Evolutionary conservation across 2,329 filamentous ascomycete species (phyloP).

Genomic region (Leptodontidium sp.): DNA sequence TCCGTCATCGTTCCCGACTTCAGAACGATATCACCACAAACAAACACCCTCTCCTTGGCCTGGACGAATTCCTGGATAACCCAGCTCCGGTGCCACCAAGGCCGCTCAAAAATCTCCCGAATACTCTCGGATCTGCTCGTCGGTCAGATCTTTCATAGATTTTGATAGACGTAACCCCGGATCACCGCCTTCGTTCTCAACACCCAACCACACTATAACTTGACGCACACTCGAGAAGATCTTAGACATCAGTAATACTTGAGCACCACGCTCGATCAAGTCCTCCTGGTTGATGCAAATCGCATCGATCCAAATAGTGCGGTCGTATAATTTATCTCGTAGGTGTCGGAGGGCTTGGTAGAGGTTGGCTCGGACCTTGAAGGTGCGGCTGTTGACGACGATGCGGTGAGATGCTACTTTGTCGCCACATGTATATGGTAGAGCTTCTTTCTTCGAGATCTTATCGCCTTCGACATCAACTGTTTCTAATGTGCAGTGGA

Average conservation of each 20-base stretch:
- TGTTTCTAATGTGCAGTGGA: not conserved
- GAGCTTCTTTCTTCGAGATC: not conserved
- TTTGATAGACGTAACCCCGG: not conserved
- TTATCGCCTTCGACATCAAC: not conserved
- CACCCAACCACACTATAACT: not conserved
- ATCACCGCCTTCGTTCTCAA: not conserved
- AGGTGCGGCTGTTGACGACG: too few relatives aligned
- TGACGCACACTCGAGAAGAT: not conserved
- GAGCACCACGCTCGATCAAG: not conserved
- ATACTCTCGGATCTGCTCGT: not conserved
- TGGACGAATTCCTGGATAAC: not conserved
- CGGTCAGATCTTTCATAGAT: too few relatives aligned
- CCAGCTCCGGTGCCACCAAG: conserved; percentile 1
- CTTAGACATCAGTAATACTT: not conserved
- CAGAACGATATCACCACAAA: not conserved
- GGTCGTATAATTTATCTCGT: too few relatives aligned
- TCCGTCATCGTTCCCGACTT: not conserved
- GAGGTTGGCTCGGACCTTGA: too few relatives aligned
- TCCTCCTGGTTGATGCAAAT: not conserved
- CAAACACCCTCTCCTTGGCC: not conserved
- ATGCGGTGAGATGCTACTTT: not conserved
- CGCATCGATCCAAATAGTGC: not conserved
- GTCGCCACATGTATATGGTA: not conserved
- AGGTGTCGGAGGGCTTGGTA: too few relatives aligned
- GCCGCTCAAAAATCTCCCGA: not conserved